Conservation (phyloP, 352 stramenopile species). For the Aphanomyces cochlioides region DNA sequence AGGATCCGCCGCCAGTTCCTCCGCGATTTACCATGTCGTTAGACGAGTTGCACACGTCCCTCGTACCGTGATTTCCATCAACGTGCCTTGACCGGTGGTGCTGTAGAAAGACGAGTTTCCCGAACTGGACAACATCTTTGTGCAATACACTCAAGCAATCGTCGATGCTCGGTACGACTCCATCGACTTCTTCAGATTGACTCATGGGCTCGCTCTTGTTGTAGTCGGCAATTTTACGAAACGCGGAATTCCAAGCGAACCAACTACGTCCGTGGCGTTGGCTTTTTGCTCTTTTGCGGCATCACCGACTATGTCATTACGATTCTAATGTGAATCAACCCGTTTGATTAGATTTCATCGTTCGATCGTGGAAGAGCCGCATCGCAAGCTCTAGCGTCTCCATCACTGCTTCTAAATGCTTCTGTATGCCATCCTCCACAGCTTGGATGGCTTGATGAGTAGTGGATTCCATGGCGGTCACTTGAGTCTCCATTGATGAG, state of each 20-base stretch:
- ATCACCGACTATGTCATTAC: conserved; percentile 14
- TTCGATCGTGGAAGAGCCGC: background rate
- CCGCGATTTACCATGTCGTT: conserved; percentile 12
- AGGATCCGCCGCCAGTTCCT: conserved; percentile 17
- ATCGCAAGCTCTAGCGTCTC: background rate
- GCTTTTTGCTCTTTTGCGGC: conserved; percentile 15
- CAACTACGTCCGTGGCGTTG: conserved; percentile 2
- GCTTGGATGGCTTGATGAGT: too few species aligned
- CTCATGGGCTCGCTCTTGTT: background rate
- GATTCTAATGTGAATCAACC: background rate
- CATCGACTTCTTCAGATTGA: background rate
- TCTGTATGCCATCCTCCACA: background rate
- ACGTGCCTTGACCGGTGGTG: too few species aligned
- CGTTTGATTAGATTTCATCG: background rate
- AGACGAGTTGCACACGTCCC: background rate
- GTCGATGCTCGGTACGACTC: conserved; percentile 7
- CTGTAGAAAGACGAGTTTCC: conserved; percentile 4
- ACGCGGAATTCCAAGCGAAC: conserved; percentile 6
- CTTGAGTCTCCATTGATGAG: background rate
- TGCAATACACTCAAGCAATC: conserved; percentile 11
- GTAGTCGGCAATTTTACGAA: conserved; percentile 23
- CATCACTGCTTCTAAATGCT: conserved; percentile 1
- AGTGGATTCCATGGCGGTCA: background rate
- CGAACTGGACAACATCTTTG: conserved; percentile 14
- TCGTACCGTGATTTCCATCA: background rate